Base-by-base conservation (phyloP, 2,329 filamentous ascomycete species). In the Aspergillus floridensis region DNA sequence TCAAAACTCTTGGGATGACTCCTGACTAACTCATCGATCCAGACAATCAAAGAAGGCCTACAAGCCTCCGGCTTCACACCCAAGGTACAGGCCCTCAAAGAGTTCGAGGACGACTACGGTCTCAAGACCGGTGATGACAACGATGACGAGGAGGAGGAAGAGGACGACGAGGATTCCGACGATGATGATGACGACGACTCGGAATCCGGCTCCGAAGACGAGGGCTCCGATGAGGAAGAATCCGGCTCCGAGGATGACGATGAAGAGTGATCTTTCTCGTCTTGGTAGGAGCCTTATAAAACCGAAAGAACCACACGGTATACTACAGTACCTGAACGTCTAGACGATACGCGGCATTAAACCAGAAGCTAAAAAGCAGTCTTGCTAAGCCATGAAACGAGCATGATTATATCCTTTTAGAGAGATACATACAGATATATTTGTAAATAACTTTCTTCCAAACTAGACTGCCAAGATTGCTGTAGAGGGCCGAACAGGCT, bases 51-150 rank as follows among this genome's bases (percentile, higher is more conserved):
- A 68, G 87, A 87, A 65, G 87, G 89, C 2, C 91, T 98, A 68
- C 83, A 86, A 65, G 80, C 79, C 1, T 87, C 86, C 58, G 92
- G 92, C 0, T 99, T 96, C 80, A 88, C 88, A 73, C 88, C 89
- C 0, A 84, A 91, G 70, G 83, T 90, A 44, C 88, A 88, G 70
- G 82, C 88, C 29, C 81, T 98, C 53, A 86, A 87, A 47, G 84
- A 90, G 68, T 98, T 96, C 75, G 87, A 96, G 74, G 91, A 97
- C 64, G 91, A 92, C 69, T 98, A 98, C 72, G 93, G 93, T 0
- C 77, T 97, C 50, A 84, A 89, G 72, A 82, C 82, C 2, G 81
- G 80, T 2, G 84, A 83, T 3, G 86, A 83, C 0, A 84, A 84
- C 0, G 83, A 82, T 2, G 86, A 83, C 0, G 85, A 86, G 4